Evolutionary conservation across 768 basidiomycete genomes (phyloP), one percentile per base, ranked within the genome.

Genomic region (Kwoniella sp.): DNA sequence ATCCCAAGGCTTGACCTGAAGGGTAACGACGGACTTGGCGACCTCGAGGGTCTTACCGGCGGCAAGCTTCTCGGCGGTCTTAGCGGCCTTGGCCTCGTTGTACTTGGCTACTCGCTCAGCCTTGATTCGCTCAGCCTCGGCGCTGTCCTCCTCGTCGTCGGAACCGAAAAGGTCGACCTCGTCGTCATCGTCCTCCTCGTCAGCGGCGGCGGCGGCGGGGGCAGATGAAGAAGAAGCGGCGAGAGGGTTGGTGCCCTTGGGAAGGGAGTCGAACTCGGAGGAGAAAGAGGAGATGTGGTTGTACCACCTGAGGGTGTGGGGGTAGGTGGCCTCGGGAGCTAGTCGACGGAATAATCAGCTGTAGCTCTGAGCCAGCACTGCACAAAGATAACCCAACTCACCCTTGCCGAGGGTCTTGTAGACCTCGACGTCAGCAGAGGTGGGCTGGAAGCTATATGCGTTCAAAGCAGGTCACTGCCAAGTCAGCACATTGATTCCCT

Each of bases 1-100:
- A 80, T 98, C 95, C 95, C 93, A 96, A 44, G 95, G 94, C 83
- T 99, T 99, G 67, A 99, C 93, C 71, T 98, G 95, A 72, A 98
- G 83, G 51, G 95, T 99, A 55, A 99, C 96, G 66, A 99, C 88
- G 70, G 96, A 98, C 92, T 97, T 80, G 63, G 78, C 80, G 53
- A 79, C 78, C 63, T 77, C 77, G 49, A 78, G 72, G 49, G 69
- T 74, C 72, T 80, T 79, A 57, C 77, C 79, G 51, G 79, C 77
- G 17, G 79, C 76, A 44, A 75, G 90, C 86, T 97, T 97, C 76
- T 92, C 93, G 54, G 85, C 81, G 37, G 89, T 83, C 84, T 96
- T 97, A 78, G 83, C 84, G 24, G 91, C 92, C 83, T 98, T 98
- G 85, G 91, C 95, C 55, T 84, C 90, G 68, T 91, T 86, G 83